These are phyloP conservation scores for Bauhinia variegata DNA, from an alignment of 306 rosid species.

Conservation along the genomic window DNA sequence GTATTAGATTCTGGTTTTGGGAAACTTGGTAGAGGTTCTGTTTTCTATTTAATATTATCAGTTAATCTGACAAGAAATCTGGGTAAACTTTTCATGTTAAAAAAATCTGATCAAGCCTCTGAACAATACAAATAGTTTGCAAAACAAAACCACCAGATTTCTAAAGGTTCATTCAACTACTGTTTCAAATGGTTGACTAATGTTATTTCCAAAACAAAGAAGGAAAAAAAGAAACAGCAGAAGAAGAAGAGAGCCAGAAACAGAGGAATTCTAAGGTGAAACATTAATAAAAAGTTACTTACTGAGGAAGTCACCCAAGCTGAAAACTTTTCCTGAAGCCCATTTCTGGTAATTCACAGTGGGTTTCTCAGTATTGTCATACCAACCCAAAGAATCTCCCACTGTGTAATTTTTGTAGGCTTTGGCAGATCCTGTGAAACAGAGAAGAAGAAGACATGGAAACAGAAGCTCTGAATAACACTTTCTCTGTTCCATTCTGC, in stretches of 20 bases:
- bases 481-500: slow-evolving; percentile 41
- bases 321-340: slow-evolving; percentile 63
- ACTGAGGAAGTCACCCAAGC: slow-evolving; percentile 93
- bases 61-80: background rate
- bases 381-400: slow-evolving; percentile 92
- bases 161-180: background rate
- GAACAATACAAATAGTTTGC: background rate
- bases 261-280: background rate
- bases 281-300: slow-evolving; percentile 32
- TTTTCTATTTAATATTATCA: background rate
- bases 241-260: background rate
- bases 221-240: background rate
- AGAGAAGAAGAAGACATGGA: slow-evolving; percentile 31
- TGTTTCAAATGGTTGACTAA: background rate
- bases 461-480: background rate
- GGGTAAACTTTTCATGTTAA: background rate
- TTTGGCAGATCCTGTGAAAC: slow-evolving; percentile 51
- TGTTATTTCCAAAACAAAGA: background rate
- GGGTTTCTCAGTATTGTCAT: slow-evolving; percentile 61
- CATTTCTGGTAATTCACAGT: slow-evolving; percentile 71
- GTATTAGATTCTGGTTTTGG: too few species aligned
- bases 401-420: slow-evolving; percentile 89
- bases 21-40: background rate
- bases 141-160: background rate
- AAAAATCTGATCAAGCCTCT: slow-evolving; percentile 23